phyloP scores from a whole-genome alignment of 2,329 filamentous ascomycete genomes.

The Scedosporium dehoogii region DNA sequence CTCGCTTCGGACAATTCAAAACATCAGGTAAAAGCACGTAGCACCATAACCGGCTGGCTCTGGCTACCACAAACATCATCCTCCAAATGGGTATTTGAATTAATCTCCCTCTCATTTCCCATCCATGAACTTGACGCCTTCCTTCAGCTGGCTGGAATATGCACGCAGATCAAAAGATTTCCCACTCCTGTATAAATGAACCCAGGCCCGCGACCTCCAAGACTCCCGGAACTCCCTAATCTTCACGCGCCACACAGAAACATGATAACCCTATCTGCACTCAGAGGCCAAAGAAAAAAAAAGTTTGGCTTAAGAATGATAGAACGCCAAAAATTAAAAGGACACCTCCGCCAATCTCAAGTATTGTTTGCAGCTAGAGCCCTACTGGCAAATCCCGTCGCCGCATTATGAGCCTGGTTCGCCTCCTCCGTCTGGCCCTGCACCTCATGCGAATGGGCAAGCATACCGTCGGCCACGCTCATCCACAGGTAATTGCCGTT shows the following conservation, averaged over 20 bases:
- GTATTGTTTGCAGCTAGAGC: constrained; percentile 6
- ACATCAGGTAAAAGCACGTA: too few relatives aligned
- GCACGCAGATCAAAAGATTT: neutral
- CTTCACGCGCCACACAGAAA: neutral
- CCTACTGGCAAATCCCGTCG: constrained; percentile 16
- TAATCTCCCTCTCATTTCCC: neutral
- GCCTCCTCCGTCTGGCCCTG: constrained; percentile 50
- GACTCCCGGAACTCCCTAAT: neutral
- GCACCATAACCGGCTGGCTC: too few relatives aligned
- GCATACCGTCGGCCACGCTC: constrained; percentile 71
- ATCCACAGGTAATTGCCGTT: constrained; percentile 67
- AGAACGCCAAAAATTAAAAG: neutral
- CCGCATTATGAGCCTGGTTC: constrained; percentile 27
- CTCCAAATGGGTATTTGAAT: neutral
- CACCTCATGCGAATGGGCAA: constrained; percentile 64
- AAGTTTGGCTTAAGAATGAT: neutral
- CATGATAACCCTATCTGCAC: too few relatives aligned
- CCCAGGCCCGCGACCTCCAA: neutral
- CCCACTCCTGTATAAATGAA: neutral
- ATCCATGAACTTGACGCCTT: neutral
- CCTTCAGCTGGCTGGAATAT: neutral
- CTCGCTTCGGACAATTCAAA: too few relatives aligned
- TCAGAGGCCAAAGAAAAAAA: too few relatives aligned
- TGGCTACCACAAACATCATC: too few relatives aligned
- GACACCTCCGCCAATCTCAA: neutral